A percentile compares a stretch with the other conserved stretches of the same genome.
These are phyloP conservation scores for Amphirosellinia nigrospora DNA, from an alignment of 495 filamentous ascomycete genomes.

Conservation along the genomic window DNA sequence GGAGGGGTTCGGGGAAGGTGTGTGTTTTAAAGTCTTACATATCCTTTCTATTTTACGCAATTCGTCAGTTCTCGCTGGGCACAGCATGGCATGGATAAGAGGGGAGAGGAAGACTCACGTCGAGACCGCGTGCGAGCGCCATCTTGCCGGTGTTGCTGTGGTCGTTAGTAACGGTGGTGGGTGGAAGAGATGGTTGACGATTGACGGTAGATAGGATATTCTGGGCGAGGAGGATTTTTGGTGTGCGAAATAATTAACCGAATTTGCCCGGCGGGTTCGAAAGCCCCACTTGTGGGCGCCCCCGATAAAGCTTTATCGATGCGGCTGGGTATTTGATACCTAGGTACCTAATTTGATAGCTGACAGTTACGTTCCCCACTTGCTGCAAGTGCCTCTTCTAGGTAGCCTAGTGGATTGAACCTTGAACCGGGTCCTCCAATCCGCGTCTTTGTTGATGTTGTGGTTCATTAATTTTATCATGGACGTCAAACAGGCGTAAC, in stretches of 20 bases:
- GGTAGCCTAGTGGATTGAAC: neutral
- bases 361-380: neutral
- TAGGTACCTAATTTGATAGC: neutral
- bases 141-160: conserved; percentile 33
- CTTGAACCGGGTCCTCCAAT: neutral
- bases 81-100: neutral
- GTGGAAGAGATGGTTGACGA: conserved; percentile 25
- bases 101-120: conserved; percentile 21
- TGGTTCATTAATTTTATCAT: conserved; percentile 9
- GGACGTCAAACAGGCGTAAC: conserved; percentile 14
- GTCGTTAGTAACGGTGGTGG: conserved; percentile 39
- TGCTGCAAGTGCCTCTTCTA: neutral
- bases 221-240: conserved; percentile 17
- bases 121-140: conserved; percentile 30
- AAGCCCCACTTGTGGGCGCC: neutral
- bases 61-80: conserved; percentile 8
- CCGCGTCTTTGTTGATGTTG: conserved; percentile 20
- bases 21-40: conserved; percentile 31
- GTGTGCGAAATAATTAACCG: conserved; percentile 25
- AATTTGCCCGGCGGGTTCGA: conserved; percentile 13
- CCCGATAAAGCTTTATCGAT: conserved; percentile 20
- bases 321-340: no score
- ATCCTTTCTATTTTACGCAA: conserved; percentile 24
- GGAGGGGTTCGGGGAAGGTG: conserved; percentile 18
- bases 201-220: conserved; percentile 10